phyloP scores from a whole-genome alignment of 345 rosid genomes.

The Pelargonium nanum region DNA sequence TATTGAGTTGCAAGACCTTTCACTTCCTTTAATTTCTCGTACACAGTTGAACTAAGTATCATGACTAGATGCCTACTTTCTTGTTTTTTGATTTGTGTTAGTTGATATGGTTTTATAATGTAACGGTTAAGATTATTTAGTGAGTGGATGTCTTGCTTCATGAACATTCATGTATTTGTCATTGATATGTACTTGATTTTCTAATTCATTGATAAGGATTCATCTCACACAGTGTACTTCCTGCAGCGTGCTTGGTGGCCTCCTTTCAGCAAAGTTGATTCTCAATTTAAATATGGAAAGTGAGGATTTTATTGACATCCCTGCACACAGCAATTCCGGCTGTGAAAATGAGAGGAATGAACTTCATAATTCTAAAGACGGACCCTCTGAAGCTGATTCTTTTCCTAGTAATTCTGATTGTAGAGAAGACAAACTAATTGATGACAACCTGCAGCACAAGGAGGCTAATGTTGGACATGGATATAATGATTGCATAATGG shows the following conservation, averaged over 20 bases:
- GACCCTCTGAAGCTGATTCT: slow-evolving; percentile 25
- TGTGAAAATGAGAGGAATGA: slow-evolving; percentile 23
- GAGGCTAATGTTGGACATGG: slow-evolving; percentile 28
- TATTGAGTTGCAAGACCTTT: too few relatives aligned
- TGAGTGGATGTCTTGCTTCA: neutral
- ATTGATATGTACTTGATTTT: neutral
- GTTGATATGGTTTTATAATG: neutral
- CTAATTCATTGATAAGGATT: neutral
- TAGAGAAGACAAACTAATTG: slow-evolving; percentile 15
- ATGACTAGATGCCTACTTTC: too few relatives aligned
- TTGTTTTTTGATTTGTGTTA: too few relatives aligned
- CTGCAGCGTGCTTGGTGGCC: neutral
- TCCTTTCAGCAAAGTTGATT: neutral
- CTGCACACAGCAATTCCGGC: slow-evolving; percentile 23
- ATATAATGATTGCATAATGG: slow-evolving; percentile 21
- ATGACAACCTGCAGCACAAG: slow-evolving; percentile 27
- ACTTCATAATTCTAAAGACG: slow-evolving; percentile 20
- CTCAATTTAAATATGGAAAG: slow-evolving; percentile 32
- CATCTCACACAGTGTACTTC: neutral
- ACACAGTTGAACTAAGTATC: too few relatives aligned
- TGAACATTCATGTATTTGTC: too few relatives aligned
- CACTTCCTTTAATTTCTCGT: too few relatives aligned
- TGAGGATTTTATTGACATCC: slow-evolving; percentile 25
- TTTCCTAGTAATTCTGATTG: slow-evolving; percentile 14
- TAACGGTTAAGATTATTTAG: neutral